Conservation (phyloP, 805 yeast species). For the Pachysolen tannophilus region DNA sequence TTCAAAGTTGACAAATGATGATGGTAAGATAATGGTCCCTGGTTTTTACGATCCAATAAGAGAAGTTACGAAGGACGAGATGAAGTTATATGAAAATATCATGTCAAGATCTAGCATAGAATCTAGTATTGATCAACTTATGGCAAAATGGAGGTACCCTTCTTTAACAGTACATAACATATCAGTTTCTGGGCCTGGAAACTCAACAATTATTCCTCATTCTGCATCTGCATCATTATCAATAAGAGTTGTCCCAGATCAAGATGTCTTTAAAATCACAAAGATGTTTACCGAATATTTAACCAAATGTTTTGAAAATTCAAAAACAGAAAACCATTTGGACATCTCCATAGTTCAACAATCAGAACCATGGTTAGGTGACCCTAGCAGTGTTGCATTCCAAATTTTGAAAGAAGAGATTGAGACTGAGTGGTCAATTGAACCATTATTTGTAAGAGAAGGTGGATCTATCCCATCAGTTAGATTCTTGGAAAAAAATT, state of each 20-base stretch:
- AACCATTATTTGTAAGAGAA: slow-evolving; percentile 84
- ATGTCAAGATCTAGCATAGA: slow-evolving; percentile 25
- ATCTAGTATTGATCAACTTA: slow-evolving; percentile 37
- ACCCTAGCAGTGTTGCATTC: slow-evolving; percentile 69
- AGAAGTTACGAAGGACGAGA: slow-evolving; percentile 50
- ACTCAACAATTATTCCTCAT: slow-evolving; percentile 84
- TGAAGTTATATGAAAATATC: slow-evolving; percentile 54
- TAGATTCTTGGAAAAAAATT: slow-evolving; percentile 71
- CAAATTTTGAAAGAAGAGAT: slow-evolving; percentile 57
- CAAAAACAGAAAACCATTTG: slow-evolving; percentile 57
- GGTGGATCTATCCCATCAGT: slow-evolving; percentile 96
- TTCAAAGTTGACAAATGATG: slow-evolving; percentile 45
- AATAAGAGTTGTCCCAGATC: slow-evolving; percentile 85
- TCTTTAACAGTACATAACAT: slow-evolving; percentile 81
- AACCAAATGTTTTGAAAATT: slow-evolving; percentile 33
- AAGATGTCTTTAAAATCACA: slow-evolving; percentile 56
- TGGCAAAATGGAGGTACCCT: slow-evolving; percentile 85
- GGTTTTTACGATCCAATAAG: slow-evolving; percentile 63
- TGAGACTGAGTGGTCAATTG: slow-evolving; percentile 62
- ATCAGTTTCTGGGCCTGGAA: slow-evolving; percentile 83
- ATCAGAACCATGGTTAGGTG: slow-evolving; percentile 96
- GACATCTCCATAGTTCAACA: slow-evolving; percentile 61
- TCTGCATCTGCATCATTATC: slow-evolving; percentile 71
- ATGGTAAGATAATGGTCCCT: slow-evolving; percentile 54
- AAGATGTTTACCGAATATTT: slow-evolving; percentile 39